Percentiles rank a stretch among this genome's conserved stretches.
phyloP scores from a whole-genome alignment of 345 rosid genomes.

The Camelina hispida region DNA sequence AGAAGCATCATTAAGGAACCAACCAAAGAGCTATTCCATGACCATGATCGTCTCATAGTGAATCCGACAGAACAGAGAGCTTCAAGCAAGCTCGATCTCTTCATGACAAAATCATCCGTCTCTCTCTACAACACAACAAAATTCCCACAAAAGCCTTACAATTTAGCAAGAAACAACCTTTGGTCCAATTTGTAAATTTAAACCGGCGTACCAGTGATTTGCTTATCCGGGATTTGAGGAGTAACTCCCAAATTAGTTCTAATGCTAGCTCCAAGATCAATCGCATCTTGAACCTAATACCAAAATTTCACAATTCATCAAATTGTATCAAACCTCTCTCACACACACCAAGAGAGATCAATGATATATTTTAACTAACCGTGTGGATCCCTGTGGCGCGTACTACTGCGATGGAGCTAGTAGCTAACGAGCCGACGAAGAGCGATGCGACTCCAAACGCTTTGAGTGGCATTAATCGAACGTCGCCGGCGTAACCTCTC shows the following conservation, averaged over 20 bases:
- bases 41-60: conserved; percentile 1
- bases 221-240: conserved; percentile 39
- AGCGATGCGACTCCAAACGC: conserved; percentile 68
- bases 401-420: conserved; percentile 52
- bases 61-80: background rate
- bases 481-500: conserved; percentile 63
- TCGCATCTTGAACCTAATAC: conserved; percentile 59
- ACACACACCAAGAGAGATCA: background rate
- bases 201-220: conserved; percentile 24
- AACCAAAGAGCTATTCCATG: background rate
- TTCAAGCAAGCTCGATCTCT: background rate
- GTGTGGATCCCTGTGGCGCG: conserved; percentile 62
- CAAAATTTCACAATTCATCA: background rate
- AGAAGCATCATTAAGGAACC: background rate
- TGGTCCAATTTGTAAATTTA: background rate
- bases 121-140: conserved; percentile 31
- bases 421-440: conserved; percentile 62
- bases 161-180: background rate
- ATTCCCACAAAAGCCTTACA: background rate
- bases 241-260: conserved; percentile 51
- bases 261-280: conserved; percentile 51
- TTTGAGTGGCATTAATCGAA: conserved; percentile 61
- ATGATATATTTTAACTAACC: conserved; percentile 36
- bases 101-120: conserved; percentile 34
- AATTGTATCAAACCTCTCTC: background rate